These are phyloP conservation scores for Puccinia coronata DNA, from an alignment of 1,284 basidiomycete genomes.

Conservation along the genomic window DNA sequence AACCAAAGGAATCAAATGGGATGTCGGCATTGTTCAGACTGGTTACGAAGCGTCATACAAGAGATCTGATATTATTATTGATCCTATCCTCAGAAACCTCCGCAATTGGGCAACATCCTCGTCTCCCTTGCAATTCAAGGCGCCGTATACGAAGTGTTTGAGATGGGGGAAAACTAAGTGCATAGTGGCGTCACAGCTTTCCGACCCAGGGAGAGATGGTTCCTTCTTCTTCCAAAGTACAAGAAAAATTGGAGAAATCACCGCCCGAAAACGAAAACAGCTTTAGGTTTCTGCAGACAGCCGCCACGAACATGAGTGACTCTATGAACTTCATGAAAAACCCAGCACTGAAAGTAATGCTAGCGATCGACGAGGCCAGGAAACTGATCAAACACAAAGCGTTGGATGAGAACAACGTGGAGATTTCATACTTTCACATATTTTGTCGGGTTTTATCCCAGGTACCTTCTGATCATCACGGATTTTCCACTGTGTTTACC, in stretches of 20 bases:
- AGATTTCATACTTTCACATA: background rate
- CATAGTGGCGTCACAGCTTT: too few species aligned
- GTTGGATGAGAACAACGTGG: background rate
- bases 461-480: background rate
- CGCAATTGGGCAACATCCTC: background rate
- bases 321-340: background rate
- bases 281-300: background rate
- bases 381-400: background rate
- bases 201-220: too few species aligned
- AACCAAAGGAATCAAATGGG: background rate
- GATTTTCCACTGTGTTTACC: background rate
- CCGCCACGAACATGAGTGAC: background rate
- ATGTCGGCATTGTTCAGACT: background rate
- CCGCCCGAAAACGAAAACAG: too few species aligned
- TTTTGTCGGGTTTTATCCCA: background rate
- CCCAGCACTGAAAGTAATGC: background rate
- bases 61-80: background rate
- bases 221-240: too few species aligned
- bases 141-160: slow-evolving; percentile 19
- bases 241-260: too few species aligned
- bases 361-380: slow-evolving; percentile 12
- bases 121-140: background rate
- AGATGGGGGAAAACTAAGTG: too few species aligned
- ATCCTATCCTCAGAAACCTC: background rate
- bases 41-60: background rate